Conservation (phyloP, 164 flowering plant species). For the Chimonanthus salicifolius region DNA sequence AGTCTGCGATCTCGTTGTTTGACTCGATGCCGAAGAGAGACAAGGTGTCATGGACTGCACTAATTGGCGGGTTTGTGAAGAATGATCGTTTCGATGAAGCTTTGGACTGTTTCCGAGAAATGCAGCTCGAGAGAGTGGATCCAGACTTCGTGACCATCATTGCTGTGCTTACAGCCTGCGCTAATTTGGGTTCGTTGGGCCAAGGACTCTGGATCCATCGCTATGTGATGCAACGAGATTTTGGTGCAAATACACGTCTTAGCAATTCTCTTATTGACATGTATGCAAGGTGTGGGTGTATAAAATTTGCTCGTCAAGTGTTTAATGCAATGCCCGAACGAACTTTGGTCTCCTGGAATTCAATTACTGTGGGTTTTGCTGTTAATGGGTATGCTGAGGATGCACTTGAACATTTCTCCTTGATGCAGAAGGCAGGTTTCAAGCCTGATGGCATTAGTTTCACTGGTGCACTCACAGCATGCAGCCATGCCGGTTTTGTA, state of each 20-base stretch:
- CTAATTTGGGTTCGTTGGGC: conserved; percentile 8
- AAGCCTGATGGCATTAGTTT: conserved; percentile 11
- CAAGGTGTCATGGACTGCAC: conserved; percentile 14
- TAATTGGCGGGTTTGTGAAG: conserved; percentile 13
- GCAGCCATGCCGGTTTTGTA: conserved; percentile 13
- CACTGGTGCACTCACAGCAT: conserved; percentile 14
- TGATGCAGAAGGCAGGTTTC: conserved; percentile 10
- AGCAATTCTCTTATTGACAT: conserved; percentile 12
- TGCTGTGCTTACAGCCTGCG: conserved; percentile 8
- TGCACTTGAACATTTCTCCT: conserved; percentile 6
- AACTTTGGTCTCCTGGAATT: conserved; percentile 14
- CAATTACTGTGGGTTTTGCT: conserved; percentile 10
- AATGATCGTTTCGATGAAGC: conserved; percentile 13
- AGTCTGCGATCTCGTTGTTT: conserved; percentile 4
- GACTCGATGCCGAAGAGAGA: conserved; percentile 4
- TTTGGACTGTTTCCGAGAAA: conserved; percentile 7
- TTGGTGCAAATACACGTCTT: background rate
- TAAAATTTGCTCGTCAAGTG: conserved; percentile 7
- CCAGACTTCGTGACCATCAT: conserved; percentile 8
- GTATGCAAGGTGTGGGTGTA: conserved; percentile 12
- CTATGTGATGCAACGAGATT: conserved; percentile 1
- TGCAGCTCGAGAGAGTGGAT: conserved; percentile 8
- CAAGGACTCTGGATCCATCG: conserved; percentile 7
- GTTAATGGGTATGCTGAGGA: conserved; percentile 7
- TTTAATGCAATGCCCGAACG: conserved; percentile 6